Percentiles rank a stretch among this genome's conserved stretches.
These are phyloP conservation scores for Alternaria sp. DNA, from an alignment of 2,329 filamentous ascomycete species.

Conservation along the genomic window DNA sequence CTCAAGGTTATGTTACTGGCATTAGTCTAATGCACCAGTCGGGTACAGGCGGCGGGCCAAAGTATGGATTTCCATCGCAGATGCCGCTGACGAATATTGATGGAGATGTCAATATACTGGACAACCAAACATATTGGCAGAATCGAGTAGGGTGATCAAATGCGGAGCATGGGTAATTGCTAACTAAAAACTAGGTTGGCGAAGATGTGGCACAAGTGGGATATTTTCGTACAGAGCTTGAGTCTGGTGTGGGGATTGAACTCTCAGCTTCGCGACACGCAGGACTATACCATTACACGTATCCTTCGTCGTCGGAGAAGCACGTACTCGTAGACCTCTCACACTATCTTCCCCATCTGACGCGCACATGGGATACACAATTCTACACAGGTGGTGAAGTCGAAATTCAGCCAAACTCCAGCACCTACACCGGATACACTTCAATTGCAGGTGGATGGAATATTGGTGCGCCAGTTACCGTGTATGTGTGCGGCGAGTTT, in stretches of 20 bases:
- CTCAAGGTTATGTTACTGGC: conserved; percentile 51
- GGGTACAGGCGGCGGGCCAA: conserved; percentile 47
- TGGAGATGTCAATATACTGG: conserved; percentile 52
- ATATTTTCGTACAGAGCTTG: conserved; percentile 47
- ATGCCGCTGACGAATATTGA: conserved; percentile 53
- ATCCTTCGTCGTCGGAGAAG: conserved; percentile 47
- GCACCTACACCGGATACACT: conserved; percentile 44
- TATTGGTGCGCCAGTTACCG: conserved; percentile 45
- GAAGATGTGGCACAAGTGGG: conserved; percentile 48
- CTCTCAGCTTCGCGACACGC: conserved; percentile 50
- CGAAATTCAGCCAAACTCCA: conserved; percentile 41
- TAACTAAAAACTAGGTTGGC: conserved; percentile 25
- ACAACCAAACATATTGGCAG: conserved; percentile 55
- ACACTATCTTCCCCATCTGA: conserved; percentile 52
- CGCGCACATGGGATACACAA: conserved; percentile 47
- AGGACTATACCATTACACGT: conserved; percentile 50
- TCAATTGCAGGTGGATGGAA: conserved; percentile 50
- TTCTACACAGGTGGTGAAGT: conserved; percentile 49
- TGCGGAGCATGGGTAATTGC: background rate
- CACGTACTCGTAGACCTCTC: conserved; percentile 59
- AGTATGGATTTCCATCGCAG: conserved; percentile 53
- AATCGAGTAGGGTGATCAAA: conserved; percentile 34
- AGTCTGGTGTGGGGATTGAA: conserved; percentile 48
- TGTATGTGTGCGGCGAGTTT: conserved; percentile 50
- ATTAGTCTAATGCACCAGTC: conserved; percentile 52